Base-by-base conservation (phyloP, 805 yeast species). In the Candida krabiensis region DNA sequence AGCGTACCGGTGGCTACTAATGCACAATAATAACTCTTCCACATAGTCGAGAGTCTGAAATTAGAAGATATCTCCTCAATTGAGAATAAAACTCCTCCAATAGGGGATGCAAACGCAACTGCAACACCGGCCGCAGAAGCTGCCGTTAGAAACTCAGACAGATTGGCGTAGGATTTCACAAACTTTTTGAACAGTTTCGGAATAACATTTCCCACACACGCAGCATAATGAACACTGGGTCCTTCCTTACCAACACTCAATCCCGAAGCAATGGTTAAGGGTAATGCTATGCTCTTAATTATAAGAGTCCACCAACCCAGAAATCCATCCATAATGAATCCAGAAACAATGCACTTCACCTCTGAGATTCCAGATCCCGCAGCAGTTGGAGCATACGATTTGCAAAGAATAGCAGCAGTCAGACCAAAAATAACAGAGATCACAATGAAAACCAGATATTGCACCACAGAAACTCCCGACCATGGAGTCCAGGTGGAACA, bases 81-180 rank as follows among this genome's bases (percentile, higher is more conserved):
- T 9, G 95, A 80, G 60, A 95, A 93, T 27, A 93, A 63, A 1
- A 93, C 98, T 12, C 99, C 99, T 18, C 96, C 96, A 67, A 91
- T 88, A 0, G 99, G 99, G 9, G 90, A 79, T 0, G 96, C 98
- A 68, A 93, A 93, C 0, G 98, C 99, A 7, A 93, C 98, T 0
- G 98, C 98, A 7, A 93, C 98, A 37, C 99, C 99, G 1, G 99
- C 96, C 3, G 96, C 98, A 8, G 96, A 77, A 3, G 96, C 83
- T 0, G 99, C 96, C 1, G 91, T 80, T 37, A 93, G 64, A 37
- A 83, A 77, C 45, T 85, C 90, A 19, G 79, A 51, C 25, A 53
- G 44, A 33, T 55, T 71, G 4, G 70, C 58, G 9, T 77, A 74
- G 15, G 75, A 69, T 35, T 61, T 62, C n/a, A 64, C 59, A 48